Conservation (phyloP, 163 green algal genomes). For the Prototheca stagnorum region DNA sequence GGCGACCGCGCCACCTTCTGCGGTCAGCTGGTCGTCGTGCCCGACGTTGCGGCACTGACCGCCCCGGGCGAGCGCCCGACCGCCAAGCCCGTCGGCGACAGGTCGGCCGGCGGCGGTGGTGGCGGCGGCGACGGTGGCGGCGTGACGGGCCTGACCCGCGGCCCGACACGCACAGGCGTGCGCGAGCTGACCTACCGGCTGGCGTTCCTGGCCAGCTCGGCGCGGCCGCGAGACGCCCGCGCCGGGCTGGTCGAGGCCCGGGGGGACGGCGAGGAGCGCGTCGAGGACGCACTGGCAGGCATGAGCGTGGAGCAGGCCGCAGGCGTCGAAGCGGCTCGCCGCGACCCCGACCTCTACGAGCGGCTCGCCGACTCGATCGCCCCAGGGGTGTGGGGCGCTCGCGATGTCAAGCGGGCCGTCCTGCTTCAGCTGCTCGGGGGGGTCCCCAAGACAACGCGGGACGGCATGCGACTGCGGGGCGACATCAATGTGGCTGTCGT, state of each 20-base stretch:
- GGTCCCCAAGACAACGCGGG: constrained; percentile 75
- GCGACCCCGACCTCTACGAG: constrained; percentile 49
- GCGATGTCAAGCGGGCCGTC: constrained; percentile 86
- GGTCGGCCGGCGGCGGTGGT: constrained; percentile 1
- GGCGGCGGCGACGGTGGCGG: constrained; percentile 40
- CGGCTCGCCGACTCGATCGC: constrained; percentile 63
- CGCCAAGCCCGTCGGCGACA: constrained; percentile 17
- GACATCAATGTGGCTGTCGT: constrained; percentile 99
- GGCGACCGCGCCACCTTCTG: constrained; percentile 86
- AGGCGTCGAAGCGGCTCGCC: constrained; percentile 48
- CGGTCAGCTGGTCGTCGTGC: constrained; percentile 81
- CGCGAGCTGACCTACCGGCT: constrained; percentile 89
- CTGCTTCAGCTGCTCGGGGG: constrained; percentile 95
- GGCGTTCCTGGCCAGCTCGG: constrained; percentile 71
- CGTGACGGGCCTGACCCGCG: constrained; percentile 42
- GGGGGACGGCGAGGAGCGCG: constrained; percentile 42
- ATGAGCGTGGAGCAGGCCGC: constrained; percentile 27
- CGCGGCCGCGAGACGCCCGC: constrained; percentile 25
- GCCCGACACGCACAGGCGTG: constrained; percentile 37
- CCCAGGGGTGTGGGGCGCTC: constrained; percentile 73
- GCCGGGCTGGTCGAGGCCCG: constrained; percentile 68
- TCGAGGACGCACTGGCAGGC: constrained; percentile 39
- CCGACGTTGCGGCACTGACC: constrained; percentile 65
- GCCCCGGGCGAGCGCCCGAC: constrained; percentile 43
- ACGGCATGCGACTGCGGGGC: constrained; percentile 82